Evolutionary conservation across 768 basidiomycete species (phyloP), one percentile per base, ranked within the genome.

Genomic region (Lentinula aciculospora): DNA sequence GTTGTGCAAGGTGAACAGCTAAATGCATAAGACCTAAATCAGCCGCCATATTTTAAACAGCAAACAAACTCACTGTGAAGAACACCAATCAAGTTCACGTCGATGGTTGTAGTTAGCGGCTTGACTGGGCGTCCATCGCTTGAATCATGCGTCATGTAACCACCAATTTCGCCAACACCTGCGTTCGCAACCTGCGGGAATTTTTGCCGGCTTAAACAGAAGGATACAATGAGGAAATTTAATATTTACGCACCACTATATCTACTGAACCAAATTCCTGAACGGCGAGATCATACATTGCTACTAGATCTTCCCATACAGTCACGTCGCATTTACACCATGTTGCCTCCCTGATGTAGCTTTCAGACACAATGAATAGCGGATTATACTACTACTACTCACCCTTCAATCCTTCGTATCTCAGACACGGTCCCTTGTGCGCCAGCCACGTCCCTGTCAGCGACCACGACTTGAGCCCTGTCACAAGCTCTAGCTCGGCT

Each of bases 381-480:
- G 29, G 32, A 47, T 23, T 39, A 17, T 34, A 32, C 17, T 7
- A 66, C 75, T 46, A 61, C 81, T 81, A 82, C 77, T 64, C 23
- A 25, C 19, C 80, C 78, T 10, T 65, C 65, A 37, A 63, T 63
- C 13, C 15, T 25, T 53, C 67, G 64, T 54, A 81, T 80, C 44
- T 77, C 72, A 4, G 63, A 49, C 2, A 75, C 78, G 12, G 74
- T 74, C 36, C 68, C 69, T 59, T 75, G 65, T 12, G 73, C 79
- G 2, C 72, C 74, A 19, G 64, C 64, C 8, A 68, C 56, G 61
- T 84, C 76, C 47, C 74, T 60, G 66, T 85, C 82, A 25, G 79
- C 83, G 62, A 84, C 79, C 45, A 83, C 73, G 4, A 81, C 69
- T 60, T 79, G 81, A 15, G 81, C 80, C 2, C 82, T 83, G 58